Conservation (phyloP, 768 basidiomycete species). For the Clavulina sp. region DNA sequence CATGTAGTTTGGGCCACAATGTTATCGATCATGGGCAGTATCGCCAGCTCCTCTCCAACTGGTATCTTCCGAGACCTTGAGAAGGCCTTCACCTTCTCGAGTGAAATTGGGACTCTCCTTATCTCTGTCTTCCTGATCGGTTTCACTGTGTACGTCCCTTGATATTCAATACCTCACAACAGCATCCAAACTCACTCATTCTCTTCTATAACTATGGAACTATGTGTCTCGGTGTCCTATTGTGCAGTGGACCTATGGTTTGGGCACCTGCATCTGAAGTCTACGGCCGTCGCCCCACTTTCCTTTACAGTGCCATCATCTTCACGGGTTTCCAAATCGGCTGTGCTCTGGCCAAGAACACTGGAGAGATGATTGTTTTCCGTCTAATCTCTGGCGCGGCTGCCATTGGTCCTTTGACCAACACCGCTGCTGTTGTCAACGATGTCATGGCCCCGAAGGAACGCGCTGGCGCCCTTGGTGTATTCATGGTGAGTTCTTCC, state of each 20-base stretch:
- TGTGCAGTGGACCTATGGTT: conserved; percentile 16
- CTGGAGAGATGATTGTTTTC: conserved; percentile 17
- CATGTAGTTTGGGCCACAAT: neutral
- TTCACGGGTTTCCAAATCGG: conserved; percentile 17
- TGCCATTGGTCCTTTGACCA: conserved; percentile 14
- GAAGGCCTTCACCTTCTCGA: conserved; percentile 3
- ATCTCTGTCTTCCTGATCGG: conserved; percentile 12
- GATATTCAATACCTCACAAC: neutral
- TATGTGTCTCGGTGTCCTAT: neutral
- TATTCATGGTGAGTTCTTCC: conserved; percentile 11
- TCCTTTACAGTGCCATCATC: conserved; percentile 20
- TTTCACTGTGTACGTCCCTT: conserved; percentile 12
- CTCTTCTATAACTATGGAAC: neutral
- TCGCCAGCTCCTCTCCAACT: conserved; percentile 7
- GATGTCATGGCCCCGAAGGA: conserved; percentile 15
- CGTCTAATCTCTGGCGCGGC: conserved; percentile 16
- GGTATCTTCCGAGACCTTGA: conserved; percentile 8
- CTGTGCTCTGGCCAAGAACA: conserved; percentile 21
- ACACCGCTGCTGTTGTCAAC: conserved; percentile 13
- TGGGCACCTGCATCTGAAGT: conserved; percentile 19
- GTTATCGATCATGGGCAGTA: conserved; percentile 3
- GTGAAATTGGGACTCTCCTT: conserved; percentile 6
- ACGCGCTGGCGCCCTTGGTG: conserved; percentile 13
- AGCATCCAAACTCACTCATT: neutral
- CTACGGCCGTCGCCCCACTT: conserved; percentile 21